Conservation (phyloP, 495 filamentous ascomycete genomes). For the Xylaria sp. region DNA sequence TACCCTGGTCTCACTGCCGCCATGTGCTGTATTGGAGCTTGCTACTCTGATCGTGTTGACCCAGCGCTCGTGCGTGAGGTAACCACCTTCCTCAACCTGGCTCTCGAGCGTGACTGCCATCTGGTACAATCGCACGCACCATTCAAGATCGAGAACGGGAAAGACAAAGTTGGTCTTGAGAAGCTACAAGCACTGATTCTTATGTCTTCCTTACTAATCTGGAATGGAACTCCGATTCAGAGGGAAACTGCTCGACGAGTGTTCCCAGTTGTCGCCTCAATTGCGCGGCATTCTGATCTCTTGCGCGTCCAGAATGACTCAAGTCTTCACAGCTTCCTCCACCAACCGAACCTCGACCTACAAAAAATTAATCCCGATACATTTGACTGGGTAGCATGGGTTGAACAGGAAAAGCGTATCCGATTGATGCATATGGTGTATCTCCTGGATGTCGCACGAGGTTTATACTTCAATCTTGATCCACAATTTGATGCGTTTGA, state of each 20-base stretch:
- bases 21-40: constrained; percentile 71
- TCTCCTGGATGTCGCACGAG: constrained; percentile 62
- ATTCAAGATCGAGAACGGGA: constrained; percentile 43
- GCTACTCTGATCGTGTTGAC: constrained; percentile 64
- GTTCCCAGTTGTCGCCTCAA: constrained; percentile 58
- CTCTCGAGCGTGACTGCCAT: constrained; percentile 57
- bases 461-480: constrained; percentile 68
- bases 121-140: constrained; percentile 46
- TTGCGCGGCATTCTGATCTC: constrained; percentile 59
- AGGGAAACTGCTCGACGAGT: constrained; percentile 60
- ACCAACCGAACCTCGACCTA: constrained; percentile 49
- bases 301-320: constrained; percentile 51
- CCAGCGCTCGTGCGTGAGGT: constrained; percentile 63
- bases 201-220: constrained; percentile 63
- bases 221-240: constrained; percentile 68
- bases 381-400: constrained; percentile 68
- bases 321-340: constrained; percentile 49
- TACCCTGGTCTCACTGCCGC: constrained; percentile 65
- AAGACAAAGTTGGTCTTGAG: constrained; percentile 55
- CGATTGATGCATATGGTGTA: constrained; percentile 67
- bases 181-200: constrained; percentile 67
- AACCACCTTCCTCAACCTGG: constrained; percentile 60
- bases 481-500: constrained; percentile 64
- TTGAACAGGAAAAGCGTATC: constrained; percentile 71
- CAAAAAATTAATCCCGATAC: constrained; percentile 44